These are phyloP conservation scores for Rhodotorula graminis DNA, from an alignment of 768 basidiomycete species.

Conservation along the genomic window DNA sequence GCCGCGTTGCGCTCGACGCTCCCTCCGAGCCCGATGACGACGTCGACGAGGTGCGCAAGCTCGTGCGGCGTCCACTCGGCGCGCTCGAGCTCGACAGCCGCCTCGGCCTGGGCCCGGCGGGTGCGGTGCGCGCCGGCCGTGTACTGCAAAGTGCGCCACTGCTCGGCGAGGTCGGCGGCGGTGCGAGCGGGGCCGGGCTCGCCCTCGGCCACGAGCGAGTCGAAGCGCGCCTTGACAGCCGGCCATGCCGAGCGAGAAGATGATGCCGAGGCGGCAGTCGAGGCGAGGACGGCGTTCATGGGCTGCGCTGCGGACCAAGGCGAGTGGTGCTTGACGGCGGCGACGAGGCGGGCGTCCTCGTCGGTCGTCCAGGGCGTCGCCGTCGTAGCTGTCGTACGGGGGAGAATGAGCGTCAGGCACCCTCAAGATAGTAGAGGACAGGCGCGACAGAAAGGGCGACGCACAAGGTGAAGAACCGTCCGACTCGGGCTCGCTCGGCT, in stretches of 20 bases:
- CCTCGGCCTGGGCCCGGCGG: background rate
- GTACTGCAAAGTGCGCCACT: background rate
- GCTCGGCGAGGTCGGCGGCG: background rate
- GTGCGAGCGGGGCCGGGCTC: no score
- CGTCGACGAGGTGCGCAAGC: background rate
- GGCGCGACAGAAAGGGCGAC: no score
- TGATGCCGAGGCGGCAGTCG: background rate
- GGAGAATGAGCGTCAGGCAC: no score
- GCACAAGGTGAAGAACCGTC: no score
- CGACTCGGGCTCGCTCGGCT: background rate
- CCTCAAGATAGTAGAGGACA: no score
- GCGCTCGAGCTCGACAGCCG: background rate
- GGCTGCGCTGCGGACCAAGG: background rate
- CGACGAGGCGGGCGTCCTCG: conserved; percentile 11
- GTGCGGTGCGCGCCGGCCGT: no score
- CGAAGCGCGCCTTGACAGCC: background rate
- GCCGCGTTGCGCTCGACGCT: background rate
- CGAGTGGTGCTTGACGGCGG: conserved; percentile 7
- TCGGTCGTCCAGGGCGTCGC: background rate
- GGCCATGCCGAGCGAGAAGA: background rate
- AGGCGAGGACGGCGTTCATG: background rate
- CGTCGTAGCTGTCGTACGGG: no score
- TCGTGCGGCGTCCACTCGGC: background rate
- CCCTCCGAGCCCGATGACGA: background rate
- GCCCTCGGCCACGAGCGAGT: background rate